Percentiles rank a stretch among this genome's conserved stretches.
Evolutionary conservation across 345 rosid genomes (phyloP).

Genomic region (Euclidium syriacum): DNA sequence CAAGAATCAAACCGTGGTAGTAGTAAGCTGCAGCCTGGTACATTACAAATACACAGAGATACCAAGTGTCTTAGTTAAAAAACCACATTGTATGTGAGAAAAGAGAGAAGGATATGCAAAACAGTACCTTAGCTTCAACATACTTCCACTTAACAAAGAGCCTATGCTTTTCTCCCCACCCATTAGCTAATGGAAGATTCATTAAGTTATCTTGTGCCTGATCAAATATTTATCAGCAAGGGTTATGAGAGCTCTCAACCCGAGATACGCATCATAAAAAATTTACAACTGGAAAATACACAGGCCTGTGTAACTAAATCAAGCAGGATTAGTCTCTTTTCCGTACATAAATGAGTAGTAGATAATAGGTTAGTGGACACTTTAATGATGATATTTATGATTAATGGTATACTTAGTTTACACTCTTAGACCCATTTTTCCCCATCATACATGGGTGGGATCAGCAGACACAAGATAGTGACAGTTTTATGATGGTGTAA

Average conservation of each 20-base stretch:
- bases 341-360: not conserved
- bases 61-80: conserved; percentile 3
- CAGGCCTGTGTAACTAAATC: not conserved
- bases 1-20: conserved; percentile 96
- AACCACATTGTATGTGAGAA: not conserved
- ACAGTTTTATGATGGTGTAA: conserved; percentile 20
- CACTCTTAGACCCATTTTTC: not conserved
- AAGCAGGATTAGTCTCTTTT: not conserved
- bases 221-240: conserved; percentile 20
- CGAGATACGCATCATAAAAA: not conserved
- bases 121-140: conserved; percentile 67
- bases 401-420: not conserved
- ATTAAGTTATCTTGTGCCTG: conserved; percentile 87
- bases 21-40: conserved; percentile 93
- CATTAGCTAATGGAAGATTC: conserved; percentile 78
- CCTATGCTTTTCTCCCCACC: conserved; percentile 93
- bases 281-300: not conserved
- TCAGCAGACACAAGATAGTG: conserved; percentile 25
- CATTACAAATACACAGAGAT: conserved; percentile 4
- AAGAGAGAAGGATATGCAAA: not conserved
- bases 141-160: conserved; percentile 82
- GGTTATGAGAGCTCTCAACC: conserved; percentile 4
- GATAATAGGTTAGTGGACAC: not conserved
- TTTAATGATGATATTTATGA: not conserved
- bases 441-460: conserved; percentile 13